These are phyloP conservation scores for Miscanthus lutarioriparius DNA, from an alignment of 176 grass and related monocot genomes.

Conservation along the genomic window DNA sequence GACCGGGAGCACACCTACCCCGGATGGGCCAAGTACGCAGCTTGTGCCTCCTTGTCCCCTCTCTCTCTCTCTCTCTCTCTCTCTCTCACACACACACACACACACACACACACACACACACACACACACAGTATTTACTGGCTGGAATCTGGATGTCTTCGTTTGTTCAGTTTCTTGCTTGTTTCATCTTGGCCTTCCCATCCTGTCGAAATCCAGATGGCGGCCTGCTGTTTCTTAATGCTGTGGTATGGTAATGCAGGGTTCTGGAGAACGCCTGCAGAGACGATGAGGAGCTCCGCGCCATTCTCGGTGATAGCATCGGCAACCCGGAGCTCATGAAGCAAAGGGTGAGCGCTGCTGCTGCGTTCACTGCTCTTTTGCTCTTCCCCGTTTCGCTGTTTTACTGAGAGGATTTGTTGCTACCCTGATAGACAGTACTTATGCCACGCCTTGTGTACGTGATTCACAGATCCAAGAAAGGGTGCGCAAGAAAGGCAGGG, in stretches of 20 bases:
- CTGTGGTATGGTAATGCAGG: slow-evolving; percentile 38
- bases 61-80: background rate
- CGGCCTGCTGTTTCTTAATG: background rate
- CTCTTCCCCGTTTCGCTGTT: background rate
- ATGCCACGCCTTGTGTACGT: background rate
- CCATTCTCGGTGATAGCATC: slow-evolving; percentile 88
- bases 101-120: background rate
- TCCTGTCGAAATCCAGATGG: background rate
- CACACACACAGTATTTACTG: background rate
- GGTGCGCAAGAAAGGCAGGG: slow-evolving; percentile 71
- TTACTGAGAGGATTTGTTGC: background rate
- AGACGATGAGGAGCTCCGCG: slow-evolving; percentile 75
- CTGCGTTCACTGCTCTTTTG: background rate
- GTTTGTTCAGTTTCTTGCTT: background rate
- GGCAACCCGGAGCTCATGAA: slow-evolving; percentile 94
- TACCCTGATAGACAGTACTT: background rate
- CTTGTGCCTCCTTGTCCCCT: background rate
- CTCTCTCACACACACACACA: background rate
- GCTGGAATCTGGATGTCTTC: background rate
- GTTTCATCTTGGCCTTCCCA: background rate
- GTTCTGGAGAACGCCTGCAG: slow-evolving; percentile 92
- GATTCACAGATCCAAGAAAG: slow-evolving; percentile 76
- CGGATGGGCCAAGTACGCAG: slow-evolving; percentile 77
- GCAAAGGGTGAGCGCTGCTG: slow-evolving; percentile 56
- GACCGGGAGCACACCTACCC: slow-evolving; percentile 72